Base-by-base conservation (phyloP, 192 early-diverging fungal genomes). In the Pecoramyces ruminantium region DNA sequence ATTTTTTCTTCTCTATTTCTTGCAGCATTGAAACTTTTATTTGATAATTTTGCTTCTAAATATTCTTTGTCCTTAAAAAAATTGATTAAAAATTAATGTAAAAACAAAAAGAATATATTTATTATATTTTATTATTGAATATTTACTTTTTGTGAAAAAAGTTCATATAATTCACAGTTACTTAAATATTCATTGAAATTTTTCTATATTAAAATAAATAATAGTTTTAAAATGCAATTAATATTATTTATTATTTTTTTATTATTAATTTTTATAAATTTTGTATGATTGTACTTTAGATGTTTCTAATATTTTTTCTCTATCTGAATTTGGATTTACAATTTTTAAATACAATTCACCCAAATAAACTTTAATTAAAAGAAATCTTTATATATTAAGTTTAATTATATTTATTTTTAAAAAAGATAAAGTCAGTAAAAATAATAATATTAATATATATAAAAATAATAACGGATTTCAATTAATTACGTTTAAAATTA, bases 1-100 rank as follows among this genome's bases (percentile, higher is more conserved):
- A 95, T 93, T 82, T 96, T 94, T 77, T 87, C 91, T 81, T 89
- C 82, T 82, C 93, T 84, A 83, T 85, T 82, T 80, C 86, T 85
- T 80, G 90, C 87, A 77, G 88, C 80, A 84, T 92, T 86, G 77
- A 83, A 82, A 16, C 79, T 51, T 40, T 25, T 58, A 30, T 80
- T 84, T 29, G 78, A 58, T 29, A 82, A 28, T 38, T 79, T 38
- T 79, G 80, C 84, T 80, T 86, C 84, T 67, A 82, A 81, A 80
- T 78, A 84, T 80, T 58, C 80, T 79, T 84, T 85, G 78, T 86
- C 89, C 79, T 81, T 82, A n/a, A n/a, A 51, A 21, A 51, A 51
- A n/a, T n/a, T n/a, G n/a, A n/a, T n/a, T n/a, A n/a, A n/a, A n/a
- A n/a, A n/a, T n/a, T n/a, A n/a, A n/a, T n/a, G n/a, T n/a, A n/a